Percentiles rank a stretch among this genome's conserved stretches.
These are phyloP conservation scores for Phytopythium delawarense DNA, from an alignment of 352 stramenopile genomes.

Conservation along the genomic window DNA sequence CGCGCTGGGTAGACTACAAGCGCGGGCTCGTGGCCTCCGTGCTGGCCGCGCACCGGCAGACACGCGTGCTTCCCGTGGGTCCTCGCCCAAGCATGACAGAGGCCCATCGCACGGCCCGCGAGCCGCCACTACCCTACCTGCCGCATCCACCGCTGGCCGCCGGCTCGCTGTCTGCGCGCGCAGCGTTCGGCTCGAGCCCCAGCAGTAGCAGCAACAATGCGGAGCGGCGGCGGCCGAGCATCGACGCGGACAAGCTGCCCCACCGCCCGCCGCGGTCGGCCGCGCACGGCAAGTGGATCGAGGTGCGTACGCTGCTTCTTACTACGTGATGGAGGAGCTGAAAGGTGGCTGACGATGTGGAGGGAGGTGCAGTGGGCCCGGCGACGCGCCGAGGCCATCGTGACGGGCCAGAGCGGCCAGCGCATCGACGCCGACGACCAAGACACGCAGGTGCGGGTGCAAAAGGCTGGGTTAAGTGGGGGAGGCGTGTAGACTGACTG, in stretches of 20 bases:
- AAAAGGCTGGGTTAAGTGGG: background rate
- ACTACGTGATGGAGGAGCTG: background rate
- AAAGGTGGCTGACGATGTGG: no score
- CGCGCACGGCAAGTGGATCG: conserved; percentile 19
- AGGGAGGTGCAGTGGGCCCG: conserved; percentile 38
- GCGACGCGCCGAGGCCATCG: conserved; percentile 31
- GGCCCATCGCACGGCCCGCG: conserved; percentile 17
- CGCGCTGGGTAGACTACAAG: conserved; percentile 52
- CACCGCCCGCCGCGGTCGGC: background rate
- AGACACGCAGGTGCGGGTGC: no score
- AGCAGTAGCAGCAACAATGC: background rate
- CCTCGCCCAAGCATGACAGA: conserved; percentile 21
- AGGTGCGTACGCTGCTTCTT: conserved; percentile 14
- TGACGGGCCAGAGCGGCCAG: conserved; percentile 16
- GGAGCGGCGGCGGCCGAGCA: background rate
- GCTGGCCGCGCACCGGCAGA: conserved; percentile 27
- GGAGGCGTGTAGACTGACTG: conserved; percentile 4
- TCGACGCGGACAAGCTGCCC: background rate
- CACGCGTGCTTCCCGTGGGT: conserved; percentile 38
- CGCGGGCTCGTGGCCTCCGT: conserved; percentile 32
- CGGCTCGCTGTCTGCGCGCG: background rate
- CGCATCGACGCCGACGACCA: conserved; percentile 13
- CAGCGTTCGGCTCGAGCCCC: background rate
- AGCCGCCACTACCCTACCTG: conserved; percentile 10
- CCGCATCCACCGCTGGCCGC: background rate